Evolutionary conservation across 148 eudicot species (phyloP), one percentile per base, ranked within the genome.

Genomic region (Chenopodium berlandieri): DNA sequence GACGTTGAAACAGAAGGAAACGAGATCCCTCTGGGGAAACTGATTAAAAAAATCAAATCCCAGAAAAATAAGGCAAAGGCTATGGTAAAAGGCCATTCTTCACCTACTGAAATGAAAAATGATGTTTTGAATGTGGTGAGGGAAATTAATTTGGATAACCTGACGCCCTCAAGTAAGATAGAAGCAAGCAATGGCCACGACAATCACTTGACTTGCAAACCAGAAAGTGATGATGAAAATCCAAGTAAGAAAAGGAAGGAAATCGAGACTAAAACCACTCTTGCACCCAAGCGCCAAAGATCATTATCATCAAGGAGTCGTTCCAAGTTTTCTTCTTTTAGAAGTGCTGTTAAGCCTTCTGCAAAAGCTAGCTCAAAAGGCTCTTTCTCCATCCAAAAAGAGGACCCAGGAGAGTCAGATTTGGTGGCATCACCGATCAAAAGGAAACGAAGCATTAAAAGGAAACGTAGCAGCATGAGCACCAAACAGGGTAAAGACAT

Each of bases 11-110:
- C 85, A 65, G 97, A 91, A 86, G 98, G 93, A 77, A 92, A 89
- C 86, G 99, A 92, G 65, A 86, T 93, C 79, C 99, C 99, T 81
- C 86, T 96, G 73, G 95, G 93, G 6, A 94, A 92, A 82, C 89
- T 96, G 85, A 86, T 96, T 79, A 90, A 94, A 87, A 92, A 83
- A 46, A 82, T 96, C 54, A 94, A 92, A 87, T 97, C 99, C 60
- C 93, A 92, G 85, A 91, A 90, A 81, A 84, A 83, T 73, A 95
- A 96, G 90, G 89, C 86, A 67, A 92, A 83, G 85, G 89, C 84
- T 81, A 84, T 75, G 79, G 89, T 72, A 75, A 90, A 82, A 82
- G 86, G 83, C 17, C 88, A 80, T 83, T 71, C 87, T 81, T 80
- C 83, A 75, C 83, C 89, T 34, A 81, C 82, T 79, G 87, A 76